Evolutionary conservation across 257 asterid genomes (phyloP), one percentile per base, ranked within the genome.

Genomic region (Capsicum chinense): DNA sequence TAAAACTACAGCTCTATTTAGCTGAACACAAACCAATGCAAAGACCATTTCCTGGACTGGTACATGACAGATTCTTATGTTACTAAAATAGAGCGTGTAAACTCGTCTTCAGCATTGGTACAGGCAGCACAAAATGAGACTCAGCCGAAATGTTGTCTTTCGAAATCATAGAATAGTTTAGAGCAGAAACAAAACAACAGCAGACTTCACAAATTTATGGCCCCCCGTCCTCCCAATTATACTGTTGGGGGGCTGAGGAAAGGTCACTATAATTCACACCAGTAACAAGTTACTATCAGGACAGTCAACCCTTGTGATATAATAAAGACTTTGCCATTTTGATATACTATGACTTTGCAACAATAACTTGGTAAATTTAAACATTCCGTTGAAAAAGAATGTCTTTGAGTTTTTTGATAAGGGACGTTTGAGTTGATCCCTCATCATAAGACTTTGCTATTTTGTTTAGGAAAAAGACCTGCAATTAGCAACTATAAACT

Each of bases 1-100:
- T 44, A 71, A 11, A 71, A 19, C 58, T 74, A 6, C 48, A 26
- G 63, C 47, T 64, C 63, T 52, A 52, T 52, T 33, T 76, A 52
- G 81, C 81, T 76, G 81, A 76, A 76, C 63, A 76, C 21, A 50
- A 50, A 52, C 21, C 63, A 76, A 76, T 37, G n/a, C 44, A 76
- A 2, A 76, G n/a, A 26, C 21, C 21, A 50, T 52, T 76, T 44
- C 63, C 8, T 54, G 26, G 63, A 76, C 16, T 76, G 63, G 39
- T 76, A 76, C 62, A 76, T 50, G 2, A 5, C 63, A 74, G 62
- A 74, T 50, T 74, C 81, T 48, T 74, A 0, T 74, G 62, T 13
- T 74, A 50, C 80, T 19, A 74, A n/a, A 74, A 26, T 14, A 74
- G 21, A 76, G 81, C 52, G 44, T 52, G 63, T 76, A 52, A 76